phyloP scores from a whole-genome alignment of 352 stramenopile species.

The Globisporangium nagaii region DNA sequence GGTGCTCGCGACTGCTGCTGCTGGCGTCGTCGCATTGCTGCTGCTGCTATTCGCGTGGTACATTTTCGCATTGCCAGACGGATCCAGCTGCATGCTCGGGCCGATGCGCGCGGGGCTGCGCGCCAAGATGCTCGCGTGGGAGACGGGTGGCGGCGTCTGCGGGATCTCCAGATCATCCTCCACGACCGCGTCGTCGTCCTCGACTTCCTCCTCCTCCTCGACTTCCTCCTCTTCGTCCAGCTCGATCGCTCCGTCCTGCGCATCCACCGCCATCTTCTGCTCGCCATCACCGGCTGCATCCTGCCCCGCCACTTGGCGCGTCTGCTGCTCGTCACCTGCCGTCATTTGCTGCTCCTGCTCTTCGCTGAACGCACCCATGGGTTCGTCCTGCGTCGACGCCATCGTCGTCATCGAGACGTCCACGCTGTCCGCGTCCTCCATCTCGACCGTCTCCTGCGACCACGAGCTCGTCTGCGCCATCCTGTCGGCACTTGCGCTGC shows the following conservation, averaged over 20 bases:
- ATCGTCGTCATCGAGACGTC: constrained; percentile 1
- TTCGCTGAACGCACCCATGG: constrained; percentile 4
- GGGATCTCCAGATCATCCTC: constrained; percentile 5
- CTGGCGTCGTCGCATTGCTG: not conserved
- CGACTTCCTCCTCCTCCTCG: not conserved
- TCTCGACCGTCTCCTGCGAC: constrained; percentile 10
- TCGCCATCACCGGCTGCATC: not conserved
- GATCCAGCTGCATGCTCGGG: constrained; percentile 14
- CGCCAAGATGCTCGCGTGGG: not conserved
- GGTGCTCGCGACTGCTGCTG: not conserved
- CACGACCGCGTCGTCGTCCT: not conserved
- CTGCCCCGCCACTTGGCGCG: not conserved
- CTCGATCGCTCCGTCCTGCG: not conserved
- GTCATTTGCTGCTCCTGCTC: not conserved
- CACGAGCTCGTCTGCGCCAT: not conserved
- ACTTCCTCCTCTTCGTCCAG: not conserved
- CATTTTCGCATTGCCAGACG: constrained; percentile 15
- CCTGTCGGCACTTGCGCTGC: not conserved
- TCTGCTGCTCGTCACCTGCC: not conserved
- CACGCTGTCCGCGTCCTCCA: constrained; percentile 3
- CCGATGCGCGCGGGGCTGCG: not conserved
- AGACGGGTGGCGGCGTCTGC: constrained; percentile 13
- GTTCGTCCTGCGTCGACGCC: constrained; percentile 8
- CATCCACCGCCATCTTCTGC: not conserved
- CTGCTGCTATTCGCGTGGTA: constrained; percentile 4